These are phyloP conservation scores for Pisolithus marmoratus DNA, from an alignment of 768 basidiomycete species.

Conservation along the genomic window DNA sequence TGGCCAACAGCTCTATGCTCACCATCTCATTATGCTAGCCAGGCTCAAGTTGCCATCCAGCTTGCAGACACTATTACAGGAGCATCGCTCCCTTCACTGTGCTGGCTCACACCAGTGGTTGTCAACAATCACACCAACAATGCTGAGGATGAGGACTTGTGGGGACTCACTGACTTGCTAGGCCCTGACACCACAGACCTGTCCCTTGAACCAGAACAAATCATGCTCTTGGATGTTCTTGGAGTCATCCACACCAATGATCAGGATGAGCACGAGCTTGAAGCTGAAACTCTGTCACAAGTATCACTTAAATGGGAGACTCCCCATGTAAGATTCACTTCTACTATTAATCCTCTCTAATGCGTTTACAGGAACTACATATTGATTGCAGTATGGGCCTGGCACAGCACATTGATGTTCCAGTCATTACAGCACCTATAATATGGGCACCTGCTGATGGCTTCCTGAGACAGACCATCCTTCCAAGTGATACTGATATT, in stretches of 20 bases:
- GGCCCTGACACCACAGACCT: neutral
- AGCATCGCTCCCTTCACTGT: neutral
- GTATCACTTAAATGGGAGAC: neutral
- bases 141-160: neutral
- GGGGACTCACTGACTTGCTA: neutral
- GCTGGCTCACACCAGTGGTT: neutral
- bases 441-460: neutral
- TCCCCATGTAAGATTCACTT: neutral
- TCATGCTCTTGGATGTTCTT: neutral
- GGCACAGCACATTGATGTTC: neutral
- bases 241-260: neutral
- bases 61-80: neutral
- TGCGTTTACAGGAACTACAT: neutral
- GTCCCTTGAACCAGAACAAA: neutral
- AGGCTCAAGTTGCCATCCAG: constrained; percentile 5
- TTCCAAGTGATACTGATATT: neutral
- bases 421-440: neutral
- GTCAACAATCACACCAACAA: neutral
- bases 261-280: neutral
- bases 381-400: neutral
- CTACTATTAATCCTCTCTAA: neutral
- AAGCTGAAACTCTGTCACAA: neutral
- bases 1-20: constrained; percentile 18
- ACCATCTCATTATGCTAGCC: neutral
- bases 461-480: neutral